Conservation (phyloP, 108 stramenopile species). For the Stephanodiscus triporus region DNA sequence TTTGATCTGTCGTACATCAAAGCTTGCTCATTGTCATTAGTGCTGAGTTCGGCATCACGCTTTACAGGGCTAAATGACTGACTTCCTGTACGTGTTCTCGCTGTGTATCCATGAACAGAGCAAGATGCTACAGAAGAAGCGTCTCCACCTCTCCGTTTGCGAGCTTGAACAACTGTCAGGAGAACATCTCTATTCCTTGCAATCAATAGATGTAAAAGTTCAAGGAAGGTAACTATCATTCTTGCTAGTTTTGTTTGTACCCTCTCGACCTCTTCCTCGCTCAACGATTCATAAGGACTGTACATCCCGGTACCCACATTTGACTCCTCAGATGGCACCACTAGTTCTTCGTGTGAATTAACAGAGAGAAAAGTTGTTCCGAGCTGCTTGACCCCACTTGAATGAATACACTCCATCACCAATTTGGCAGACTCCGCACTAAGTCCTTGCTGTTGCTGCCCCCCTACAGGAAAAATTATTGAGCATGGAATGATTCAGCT, state of each 20-base stretch:
- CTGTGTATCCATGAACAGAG: conserved; percentile 31
- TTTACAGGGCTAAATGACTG: conserved; percentile 11
- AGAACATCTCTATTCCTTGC: conserved; percentile 81
- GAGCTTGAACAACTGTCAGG: conserved; percentile 66
- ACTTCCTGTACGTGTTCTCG: conserved; percentile 15
- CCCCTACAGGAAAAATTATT: conserved; percentile 21
- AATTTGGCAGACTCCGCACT: conserved; percentile 86
- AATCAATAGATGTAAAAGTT: conserved; percentile 82
- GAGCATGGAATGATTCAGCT: background rate
- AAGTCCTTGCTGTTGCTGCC: conserved; percentile 67
- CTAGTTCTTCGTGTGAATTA: conserved; percentile 21
- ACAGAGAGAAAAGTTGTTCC: conserved; percentile 66
- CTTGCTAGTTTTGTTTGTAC: conserved; percentile 77
- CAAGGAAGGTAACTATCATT: conserved; percentile 81
- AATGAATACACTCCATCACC: conserved; percentile 85
- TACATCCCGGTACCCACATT: conserved; percentile 45
- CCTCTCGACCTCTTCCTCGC: conserved; percentile 69
- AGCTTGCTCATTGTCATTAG: conserved; percentile 10
- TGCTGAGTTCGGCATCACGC: conserved; percentile 6
- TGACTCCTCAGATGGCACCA: conserved; percentile 38
- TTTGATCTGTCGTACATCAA: conserved; percentile 11
- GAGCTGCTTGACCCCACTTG: conserved; percentile 85
- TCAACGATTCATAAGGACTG: conserved; percentile 57
- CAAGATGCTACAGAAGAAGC: conserved; percentile 25
- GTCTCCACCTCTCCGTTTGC: conserved; percentile 57